phyloP scores from a whole-genome alignment of 306 rosid species.

The Echinosophora koreensis region DNA sequence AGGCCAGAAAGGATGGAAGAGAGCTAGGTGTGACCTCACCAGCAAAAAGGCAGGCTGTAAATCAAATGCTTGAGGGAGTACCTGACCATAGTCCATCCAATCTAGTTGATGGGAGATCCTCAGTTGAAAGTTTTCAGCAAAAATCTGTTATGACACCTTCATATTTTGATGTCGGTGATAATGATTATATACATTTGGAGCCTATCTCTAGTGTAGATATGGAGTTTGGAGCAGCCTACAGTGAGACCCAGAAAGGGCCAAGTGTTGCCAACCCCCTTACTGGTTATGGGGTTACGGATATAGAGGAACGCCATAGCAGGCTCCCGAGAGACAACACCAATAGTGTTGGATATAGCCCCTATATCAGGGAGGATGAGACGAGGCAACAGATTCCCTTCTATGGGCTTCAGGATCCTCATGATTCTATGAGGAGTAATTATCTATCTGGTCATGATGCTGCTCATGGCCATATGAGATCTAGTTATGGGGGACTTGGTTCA shows the following conservation, averaged over 20 bases:
- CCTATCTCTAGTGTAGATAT: conserved; percentile 40
- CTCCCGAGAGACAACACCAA: conserved; percentile 42
- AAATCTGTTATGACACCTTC: conserved; percentile 41
- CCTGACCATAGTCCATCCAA: conserved; percentile 39
- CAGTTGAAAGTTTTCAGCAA: conserved; percentile 40
- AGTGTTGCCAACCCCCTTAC: conserved; percentile 41
- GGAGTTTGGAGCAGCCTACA: conserved; percentile 41
- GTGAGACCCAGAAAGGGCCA: conserved; percentile 43
- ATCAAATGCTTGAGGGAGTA: conserved; percentile 41
- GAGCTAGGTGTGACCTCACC: conserved; percentile 42
- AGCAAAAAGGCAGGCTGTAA: conserved; percentile 40
- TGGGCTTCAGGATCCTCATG: conserved; percentile 52
- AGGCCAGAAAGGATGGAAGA: conserved; percentile 34
- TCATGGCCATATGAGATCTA: conserved; percentile 33
- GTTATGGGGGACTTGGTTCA: conserved; percentile 46
- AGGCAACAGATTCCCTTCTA: conserved; percentile 49
- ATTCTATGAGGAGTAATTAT: conserved; percentile 38
- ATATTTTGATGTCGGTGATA: conserved; percentile 44
- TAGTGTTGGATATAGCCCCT: conserved; percentile 46
- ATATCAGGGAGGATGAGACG: conserved; percentile 48
- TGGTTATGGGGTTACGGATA: background rate
- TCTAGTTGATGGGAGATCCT: conserved; percentile 39
- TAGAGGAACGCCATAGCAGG: conserved; percentile 49
- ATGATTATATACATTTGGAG: conserved; percentile 43
- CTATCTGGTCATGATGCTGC: conserved; percentile 49